Evolutionary conservation across 75 land plant genomes (phyloP).

Genomic region (Ceratopteris richardii): DNA sequence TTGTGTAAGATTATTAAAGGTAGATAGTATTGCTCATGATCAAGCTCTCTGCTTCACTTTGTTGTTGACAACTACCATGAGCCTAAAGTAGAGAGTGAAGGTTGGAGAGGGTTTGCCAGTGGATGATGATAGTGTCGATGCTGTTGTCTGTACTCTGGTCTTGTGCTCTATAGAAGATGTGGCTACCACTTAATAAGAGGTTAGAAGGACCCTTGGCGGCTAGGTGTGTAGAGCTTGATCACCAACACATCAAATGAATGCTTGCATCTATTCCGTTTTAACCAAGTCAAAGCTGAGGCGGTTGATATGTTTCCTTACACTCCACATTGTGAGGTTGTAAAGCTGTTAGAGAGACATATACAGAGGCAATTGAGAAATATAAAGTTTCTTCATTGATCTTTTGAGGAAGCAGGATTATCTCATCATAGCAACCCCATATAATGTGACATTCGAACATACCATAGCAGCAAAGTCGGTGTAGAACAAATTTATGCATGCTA

Average conservation of each 20-base stretch:
- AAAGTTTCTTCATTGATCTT: constrained; percentile 66
- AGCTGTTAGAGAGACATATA: too few relatives aligned
- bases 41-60: too few relatives aligned
- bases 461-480: constrained; percentile 53
- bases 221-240: too few relatives aligned
- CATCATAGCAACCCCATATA: constrained; percentile 76
- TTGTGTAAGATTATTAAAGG: background rate
- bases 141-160: constrained; percentile 67
- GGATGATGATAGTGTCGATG: constrained; percentile 45
- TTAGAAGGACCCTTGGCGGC: too few relatives aligned
- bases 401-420: constrained; percentile 80
- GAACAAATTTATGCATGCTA: constrained; percentile 46
- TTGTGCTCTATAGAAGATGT: constrained; percentile 79
- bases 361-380: too few relatives aligned
- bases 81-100: too few relatives aligned
- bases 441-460: constrained; percentile 86
- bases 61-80: too few relatives aligned
- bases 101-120: constrained; percentile 71
- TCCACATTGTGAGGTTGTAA: too few relatives aligned
- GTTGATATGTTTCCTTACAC: too few relatives aligned
- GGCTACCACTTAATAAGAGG: constrained; percentile 41
- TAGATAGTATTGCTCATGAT: background rate
- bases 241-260: too few relatives aligned
- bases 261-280: too few relatives aligned
- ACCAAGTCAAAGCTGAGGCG: too few relatives aligned